Conservation (phyloP, 495 filamentous ascomycete species). For the Parachaetomium inaequale region DNA sequence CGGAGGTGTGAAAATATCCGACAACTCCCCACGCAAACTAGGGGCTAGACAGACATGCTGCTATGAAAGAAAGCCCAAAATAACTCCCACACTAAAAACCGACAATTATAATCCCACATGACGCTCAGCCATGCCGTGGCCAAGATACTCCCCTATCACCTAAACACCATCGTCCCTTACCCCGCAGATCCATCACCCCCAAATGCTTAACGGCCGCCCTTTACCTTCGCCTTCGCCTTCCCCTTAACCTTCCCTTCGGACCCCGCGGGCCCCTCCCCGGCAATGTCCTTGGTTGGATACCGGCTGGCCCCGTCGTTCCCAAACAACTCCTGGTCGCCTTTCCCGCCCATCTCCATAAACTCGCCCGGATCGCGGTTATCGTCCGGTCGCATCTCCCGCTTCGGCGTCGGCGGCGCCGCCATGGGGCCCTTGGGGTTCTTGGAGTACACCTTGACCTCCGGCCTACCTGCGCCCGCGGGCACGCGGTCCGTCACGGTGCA, state of each 20-base stretch:
- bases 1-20: background rate
- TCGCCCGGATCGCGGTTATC: conserved; percentile 63
- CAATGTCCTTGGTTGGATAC: conserved; percentile 40
- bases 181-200: background rate
- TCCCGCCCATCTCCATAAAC: conserved; percentile 77
- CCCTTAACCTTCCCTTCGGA: conserved; percentile 31
- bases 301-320: conserved; percentile 56
- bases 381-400: conserved; percentile 58
- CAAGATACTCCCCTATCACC: background rate
- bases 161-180: background rate
- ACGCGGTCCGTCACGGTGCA: conserved; percentile 62
- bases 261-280: conserved; percentile 21
- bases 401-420: conserved; percentile 25
- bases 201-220: background rate
- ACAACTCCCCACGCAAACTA: background rate
- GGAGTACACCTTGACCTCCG: conserved; percentile 69
- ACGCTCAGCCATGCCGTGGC: background rate
- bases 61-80: background rate
- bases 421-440: conserved; percentile 58
- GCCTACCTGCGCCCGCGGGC: conserved; percentile 47
- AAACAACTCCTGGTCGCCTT: conserved; percentile 75
- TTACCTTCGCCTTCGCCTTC: conserved; percentile 18
- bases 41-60: background rate
- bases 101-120: background rate
- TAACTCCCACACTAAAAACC: background rate